These are phyloP conservation scores for Ensete ventricosum DNA, from an alignment of 176 grass and related monocot genomes.

Conservation along the genomic window DNA sequence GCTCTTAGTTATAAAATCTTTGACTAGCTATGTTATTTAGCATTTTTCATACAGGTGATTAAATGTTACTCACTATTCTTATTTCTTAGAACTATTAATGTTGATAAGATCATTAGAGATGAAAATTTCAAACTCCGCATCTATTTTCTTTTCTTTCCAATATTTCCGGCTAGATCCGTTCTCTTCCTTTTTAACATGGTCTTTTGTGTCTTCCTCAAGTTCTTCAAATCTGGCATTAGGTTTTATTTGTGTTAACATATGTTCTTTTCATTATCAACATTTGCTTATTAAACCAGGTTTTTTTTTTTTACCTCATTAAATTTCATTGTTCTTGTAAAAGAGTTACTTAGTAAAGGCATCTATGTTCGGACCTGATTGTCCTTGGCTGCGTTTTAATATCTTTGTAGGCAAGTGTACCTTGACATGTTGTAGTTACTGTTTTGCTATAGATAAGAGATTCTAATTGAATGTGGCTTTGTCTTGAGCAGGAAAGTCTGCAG, in stretches of 20 bases:
- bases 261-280: neutral
- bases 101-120: no score
- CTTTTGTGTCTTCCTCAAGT: neutral
- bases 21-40: neutral
- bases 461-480: neutral
- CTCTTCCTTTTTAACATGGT: neutral
- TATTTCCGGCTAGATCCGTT: neutral
- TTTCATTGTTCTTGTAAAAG: no score
- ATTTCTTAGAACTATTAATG: no score
- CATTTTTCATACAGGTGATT: neutral
- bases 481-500: constrained; percentile 17
- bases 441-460: neutral
- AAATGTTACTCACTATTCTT: neutral
- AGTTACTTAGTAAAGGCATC: neutral
- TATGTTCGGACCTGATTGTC: neutral
- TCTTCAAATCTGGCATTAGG: neutral
- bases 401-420: neutral
- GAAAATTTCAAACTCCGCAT: neutral
- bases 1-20: neutral
- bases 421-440: neutral
- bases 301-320: no score
- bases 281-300: no score
- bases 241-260: neutral
- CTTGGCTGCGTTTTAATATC: neutral
- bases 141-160: neutral